Base-by-base conservation (phyloP, 2,329 filamentous ascomycete species). In the Periconia macrospinosa region DNA sequence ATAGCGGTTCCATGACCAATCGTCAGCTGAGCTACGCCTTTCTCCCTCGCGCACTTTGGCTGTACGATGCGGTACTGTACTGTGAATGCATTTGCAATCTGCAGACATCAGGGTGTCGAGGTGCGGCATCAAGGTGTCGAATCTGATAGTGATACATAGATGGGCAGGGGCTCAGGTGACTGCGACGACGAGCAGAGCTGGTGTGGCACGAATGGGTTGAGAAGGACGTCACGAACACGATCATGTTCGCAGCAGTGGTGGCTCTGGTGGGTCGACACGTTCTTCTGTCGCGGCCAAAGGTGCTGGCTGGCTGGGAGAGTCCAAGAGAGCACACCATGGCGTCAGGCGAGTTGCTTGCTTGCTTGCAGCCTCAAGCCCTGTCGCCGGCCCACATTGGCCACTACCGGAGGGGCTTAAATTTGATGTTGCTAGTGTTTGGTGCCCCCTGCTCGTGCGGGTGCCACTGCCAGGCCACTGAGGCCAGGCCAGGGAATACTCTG, bases 351-450 rank as follows among this genome's bases (percentile, higher is more conserved):
- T 20, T 49, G 46, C 33, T 33, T 47, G 46, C 33, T 33, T 47
- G 45, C 45, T 47, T 20, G 33, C 30, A 37, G 45, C 18, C 30
- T 37, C 45, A 37, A 6, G 45, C n/a, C 17, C 15, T 37, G 11
- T 47, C 53, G 53, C 58, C 59, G 66, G 65, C 60, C 55, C 57
- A 62, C 60, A 60, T 63, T 69, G 57, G 61, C 63, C 65, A 59
- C 60, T 61, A 63, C 59, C 60, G 60, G 54, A 53, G 55, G 54
- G 56, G 53, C 52, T 60, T 56, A 58, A 61, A 60, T 62, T 61
- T 61, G 53, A 65, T 55, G 58, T 52, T 53, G 56, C 61, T 61
- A 58, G 60, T 49, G 47, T 19, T 13, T 19, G 11, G 7, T 30
- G 43, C 7, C 30, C 43, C 43, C 43, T 45, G 43, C 5, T 45